A percentile compares a stretch with the other conserved stretches of the same genome.
Evolutionary conservation across 352 stramenopile species (phyloP).

Genomic region (Phytophthora parvispora): DNA sequence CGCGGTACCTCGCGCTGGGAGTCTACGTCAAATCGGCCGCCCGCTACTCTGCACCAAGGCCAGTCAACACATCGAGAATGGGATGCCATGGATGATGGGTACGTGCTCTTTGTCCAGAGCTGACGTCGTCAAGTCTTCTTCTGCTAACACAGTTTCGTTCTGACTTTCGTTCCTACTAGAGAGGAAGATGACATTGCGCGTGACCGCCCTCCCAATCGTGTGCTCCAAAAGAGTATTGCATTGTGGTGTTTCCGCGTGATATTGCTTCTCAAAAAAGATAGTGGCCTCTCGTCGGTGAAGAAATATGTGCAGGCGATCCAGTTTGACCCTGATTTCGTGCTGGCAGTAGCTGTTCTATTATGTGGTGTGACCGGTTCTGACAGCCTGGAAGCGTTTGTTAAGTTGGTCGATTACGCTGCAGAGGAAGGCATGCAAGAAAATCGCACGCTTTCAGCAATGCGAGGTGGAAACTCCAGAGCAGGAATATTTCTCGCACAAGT

Average conservation of each 20-base stretch:
- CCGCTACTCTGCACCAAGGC: constrained; percentile 9
- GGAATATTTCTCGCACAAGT: constrained; percentile 68
- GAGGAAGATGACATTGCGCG: constrained; percentile 36
- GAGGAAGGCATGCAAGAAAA: constrained; percentile 48
- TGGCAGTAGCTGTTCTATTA: constrained; percentile 67
- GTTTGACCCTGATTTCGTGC: constrained; percentile 76
- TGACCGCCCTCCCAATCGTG: constrained; percentile 31
- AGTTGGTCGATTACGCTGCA: constrained; percentile 61
- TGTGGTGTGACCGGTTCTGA: constrained; percentile 66
- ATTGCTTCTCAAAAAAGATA: constrained; percentile 84
- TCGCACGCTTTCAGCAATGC: constrained; percentile 26
- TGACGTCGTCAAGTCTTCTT: background rate
- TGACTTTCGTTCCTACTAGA: constrained; percentile 9
- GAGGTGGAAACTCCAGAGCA: constrained; percentile 34
- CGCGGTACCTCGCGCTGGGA: constrained; percentile 28
- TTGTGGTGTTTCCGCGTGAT: constrained; percentile 84
- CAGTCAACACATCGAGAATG: constrained; percentile 31
- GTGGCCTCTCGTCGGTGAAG: constrained; percentile 64
- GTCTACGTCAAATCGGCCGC: constrained; percentile 10
- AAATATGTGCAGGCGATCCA: constrained; percentile 50
- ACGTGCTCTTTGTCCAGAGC: constrained; percentile 1
- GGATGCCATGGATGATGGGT: constrained; percentile 61
- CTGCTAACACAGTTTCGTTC: constrained; percentile 3
- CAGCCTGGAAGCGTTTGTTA: constrained; percentile 66
- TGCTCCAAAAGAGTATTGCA: constrained; percentile 49